Base-by-base conservation (phyloP, 192 early-diverging fungal genomes). In the Coemansia sp. region DNA sequence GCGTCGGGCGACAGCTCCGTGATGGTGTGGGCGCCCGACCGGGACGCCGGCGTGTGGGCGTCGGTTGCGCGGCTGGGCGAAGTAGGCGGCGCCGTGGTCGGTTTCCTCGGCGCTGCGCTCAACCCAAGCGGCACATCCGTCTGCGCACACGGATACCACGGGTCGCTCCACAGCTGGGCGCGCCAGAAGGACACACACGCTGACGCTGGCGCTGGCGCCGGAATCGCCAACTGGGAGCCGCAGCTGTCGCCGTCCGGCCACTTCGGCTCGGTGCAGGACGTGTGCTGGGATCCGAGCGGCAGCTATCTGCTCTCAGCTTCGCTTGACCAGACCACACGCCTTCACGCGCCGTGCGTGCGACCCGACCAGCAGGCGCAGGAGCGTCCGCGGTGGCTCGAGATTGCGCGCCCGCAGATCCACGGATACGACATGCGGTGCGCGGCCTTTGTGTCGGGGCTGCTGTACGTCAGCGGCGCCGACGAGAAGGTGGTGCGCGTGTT, bases 401-500 rank as follows among this genome's bases (percentile, higher is more conserved):
- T 96, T 39, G 93, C 90, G 7, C 85, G 97, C 9, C 93, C 97
- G 37, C 97, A 99, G 79, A 92, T 98, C 48, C 97, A 99, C 68
- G 97, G 97, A 6, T 98, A 98, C 73, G 93, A 97, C 72, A 80
- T 96, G 61, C 87, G 93, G 41, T 95, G 93, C 73, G 79, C 96
- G 19, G 88, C 92, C 1, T 95, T 96, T 64, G 77, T 91, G 9
- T 63, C 87, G 63, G 75, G 85, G 22, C 92, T 89, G 78, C 76
- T 73, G 49, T 97, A 90, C 81, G 91, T 94, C 7, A 88, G 88
- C 61, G 97, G 92, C 10, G 93, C 95, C 22, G 97, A 99, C 69
- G 97, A 99, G 67, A 99, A 98, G 73, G 89, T 98, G 4, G 68
- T 95, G 55, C 88, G 97, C 18, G 88, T 96, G 13, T 97, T 98